Evolutionary conservation across 331 rosid genomes (phyloP), one percentile per base, ranked within the genome.

Genomic region (Quercus phellos): DNA sequence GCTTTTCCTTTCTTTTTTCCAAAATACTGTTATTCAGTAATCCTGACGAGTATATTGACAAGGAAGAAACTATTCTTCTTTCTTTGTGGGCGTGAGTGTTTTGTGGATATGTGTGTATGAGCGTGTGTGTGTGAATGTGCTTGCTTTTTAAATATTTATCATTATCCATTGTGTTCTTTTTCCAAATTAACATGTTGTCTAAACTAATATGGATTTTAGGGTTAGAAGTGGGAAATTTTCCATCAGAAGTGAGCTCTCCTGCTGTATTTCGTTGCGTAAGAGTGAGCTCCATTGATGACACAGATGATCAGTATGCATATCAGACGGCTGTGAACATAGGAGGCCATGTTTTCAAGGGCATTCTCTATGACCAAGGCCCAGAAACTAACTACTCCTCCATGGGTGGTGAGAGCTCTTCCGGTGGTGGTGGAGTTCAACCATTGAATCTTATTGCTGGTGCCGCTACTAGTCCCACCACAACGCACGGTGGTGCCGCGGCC

Each of bases 241-340:
- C 99, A 27, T 56, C 93, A 0, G 72, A 91, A 78, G 79, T 95
- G 77, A 90, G 79, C 64, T 85, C 97, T 9, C 55, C 90, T 0
- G 94, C 98, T 12, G 85, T 91, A 43, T 95, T 95, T 66, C 88
- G 90, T 6, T 93, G 98, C 77, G 96, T 95, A 0, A 87, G 90
- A 6, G 96, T 95, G 64, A 90, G 92, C 61, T 74, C 94, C 13
- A 66, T 91, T 17, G 98, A 95, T 3, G 94, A 90, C 1, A 24
- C 83, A 1, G 98, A 95, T 1, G 99, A 91, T 4, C 94, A 95
- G 77, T 90, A 85, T n/a, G 99, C 98, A 2, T 95, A 95, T 59
- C 94, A 92, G 81, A 93, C 99, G 17, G 94, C 98, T 0, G 98
- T 95, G 4, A 93, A 86, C 85, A 93, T 95, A 18, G 96, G 93